Base-by-base conservation (phyloP, 2,329 filamentous ascomycete genomes). In the Thelonectria rubi region DNA sequence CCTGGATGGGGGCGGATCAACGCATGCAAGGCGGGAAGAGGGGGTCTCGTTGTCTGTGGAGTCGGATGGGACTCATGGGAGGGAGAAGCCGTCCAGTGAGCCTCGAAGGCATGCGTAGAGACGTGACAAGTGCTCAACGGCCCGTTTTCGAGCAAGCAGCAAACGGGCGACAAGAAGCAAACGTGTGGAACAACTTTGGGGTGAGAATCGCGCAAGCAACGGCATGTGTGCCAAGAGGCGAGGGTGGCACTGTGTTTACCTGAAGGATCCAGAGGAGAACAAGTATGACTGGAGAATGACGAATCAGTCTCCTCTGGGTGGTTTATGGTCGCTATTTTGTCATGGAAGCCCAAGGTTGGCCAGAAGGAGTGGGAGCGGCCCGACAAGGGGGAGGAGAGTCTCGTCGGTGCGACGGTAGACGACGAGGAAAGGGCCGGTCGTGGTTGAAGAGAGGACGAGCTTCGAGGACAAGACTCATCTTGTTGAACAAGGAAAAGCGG, bases 301-400 rank as follows among this genome's bases (percentile, higher is more conserved):
- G 43, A 39, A 15, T 24, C 42, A 17, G 40, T 26, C 15, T 37
- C 34, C 6, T 14, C 11, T 14, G 11, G 12, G 34, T 11, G 32
- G 5, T 21, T 50, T 21, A 30, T 15, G 26, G 43, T 32, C 12
- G 39, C n/a, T n/a, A n/a, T n/a, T n/a, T n/a, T n/a, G n/a, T n/a
- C n/a, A n/a, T n/a, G n/a, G n/a, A n/a, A n/a, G n/a, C n/a, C n/a
- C n/a, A n/a, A n/a, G n/a, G n/a, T n/a, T n/a, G n/a, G n/a, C n/a
- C n/a, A n/a, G n/a, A 7, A 24, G 46, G 40, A 17, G 32, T 21
- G 48, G 48, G 30, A 32, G 49, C 24, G 49, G 42, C 32, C 37
- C 32, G 49, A 53, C 48, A 47, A 46, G 53, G 32, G 40, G 52
- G 53, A 30, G 53, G 32, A 51, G 48, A 47, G 54, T 57, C n/a